Base-by-base conservation (phyloP, 441 rosid genomes). In the Bocquillonia castaneifolia region DNA sequence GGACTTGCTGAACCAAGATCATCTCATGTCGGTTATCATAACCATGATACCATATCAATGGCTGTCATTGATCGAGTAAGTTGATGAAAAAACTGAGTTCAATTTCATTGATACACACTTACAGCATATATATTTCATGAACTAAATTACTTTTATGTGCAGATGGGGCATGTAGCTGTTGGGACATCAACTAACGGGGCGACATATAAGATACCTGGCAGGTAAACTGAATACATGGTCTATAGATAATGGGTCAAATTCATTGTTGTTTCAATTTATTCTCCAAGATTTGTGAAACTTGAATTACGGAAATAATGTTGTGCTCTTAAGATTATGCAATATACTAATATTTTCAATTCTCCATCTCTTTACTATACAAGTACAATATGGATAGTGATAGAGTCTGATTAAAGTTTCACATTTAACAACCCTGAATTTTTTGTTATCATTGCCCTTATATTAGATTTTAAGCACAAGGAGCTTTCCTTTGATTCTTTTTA, bases 131-230 rank as follows among this genome's bases (percentile, higher is more conserved):
- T 7, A 57, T 64, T 52, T 40, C 42, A 61, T 9, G 29, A 74
- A 66, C 48, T 15, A 39, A 32, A 10, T 64, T 39, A 40, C 14
- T 65, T 74, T 57, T 72, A 57, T 58, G 42, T 77, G 61, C 75
- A 91, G 98, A 79, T 76, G 84, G 97, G 97, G 53, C 87, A 80
- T 80, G 77, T 89, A 51, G 98, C 98, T 69, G 97, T 91, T 47
- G 98, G 98, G 50, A 89, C 96, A 69, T 93, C 98, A 50, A 93
- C 98, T 50, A 93, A 93, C 80, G 98, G 98, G 66, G 97, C 98
- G 57, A 89, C 94, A 28, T 89, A 78, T 72, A 93, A 93, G 85
- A 86, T 93, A 72, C 92, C 97, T 3, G 97, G 98, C 67, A 86
- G 98, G 97, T 93, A 83, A 74, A 69, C 29, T 57, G 29, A 50